Evolutionary conservation across 495 filamentous ascomycete species (phyloP), one percentile per base, ranked within the genome.

Genomic region (Hyaloscypha finlandica): DNA sequence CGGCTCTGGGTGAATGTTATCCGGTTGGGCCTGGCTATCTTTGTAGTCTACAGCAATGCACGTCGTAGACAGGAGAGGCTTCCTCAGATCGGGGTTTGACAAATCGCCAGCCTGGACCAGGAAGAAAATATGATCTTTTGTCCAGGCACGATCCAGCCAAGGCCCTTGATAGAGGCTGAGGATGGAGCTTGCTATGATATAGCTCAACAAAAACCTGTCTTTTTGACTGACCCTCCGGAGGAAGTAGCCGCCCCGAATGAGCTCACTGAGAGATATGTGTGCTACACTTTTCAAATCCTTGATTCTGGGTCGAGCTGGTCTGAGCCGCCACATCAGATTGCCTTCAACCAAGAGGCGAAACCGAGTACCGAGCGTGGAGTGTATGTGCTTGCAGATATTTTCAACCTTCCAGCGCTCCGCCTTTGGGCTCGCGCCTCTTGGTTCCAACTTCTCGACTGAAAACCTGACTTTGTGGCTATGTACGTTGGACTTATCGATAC

Each of bases 211-310:
- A 48, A 48, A 48, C 42, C 42, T 48, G 42, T 48, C 42, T 48
- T 48, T 48, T 48, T 48, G 42, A 48, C 42, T 48, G 42, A 48
- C 42, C 19, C 42, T 48, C 42, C 42, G 42, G 42, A 48, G 42
- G 42, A 48, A 48, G 42, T 48, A 48, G 42, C 42, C 42, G 19
- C 19, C 42, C 42, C 42, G 42, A 48, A 48, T 48, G 42, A 48
- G 42, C 8, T 48, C 42, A 48, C 42, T 48, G 42, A 48, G 42
- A 48, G 42, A 48, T 48, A 48, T 48, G 42, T 48, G 42, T 48
- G 42, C 42, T 48, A 48, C 42, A 48, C 42, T 48, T 48, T 48
- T 48, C 42, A 48, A 48, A 48, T 48, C 42, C 42, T 48, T 48
- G 42, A 48, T 48, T 48, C 42, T 48, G 42, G 42, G 42, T 48